Evolutionary conservation across 306 rosid species (phyloP).

Genomic region (Medicago ruthenica): DNA sequence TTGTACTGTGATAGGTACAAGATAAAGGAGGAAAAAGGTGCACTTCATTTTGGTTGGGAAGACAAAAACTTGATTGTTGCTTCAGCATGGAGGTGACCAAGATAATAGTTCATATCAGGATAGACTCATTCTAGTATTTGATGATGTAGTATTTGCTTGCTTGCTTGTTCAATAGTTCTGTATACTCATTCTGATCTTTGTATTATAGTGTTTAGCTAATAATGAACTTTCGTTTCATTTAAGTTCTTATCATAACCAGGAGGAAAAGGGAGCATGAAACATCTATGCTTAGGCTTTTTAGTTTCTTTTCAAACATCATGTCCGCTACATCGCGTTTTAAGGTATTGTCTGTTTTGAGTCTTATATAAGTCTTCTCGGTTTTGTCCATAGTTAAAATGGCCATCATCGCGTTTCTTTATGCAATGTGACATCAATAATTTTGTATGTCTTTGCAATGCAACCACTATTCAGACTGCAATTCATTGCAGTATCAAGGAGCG

Average conservation of each 20-base stretch:
- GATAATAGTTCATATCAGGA: neutral
- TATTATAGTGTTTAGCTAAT: constrained; percentile 28
- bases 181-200: constrained; percentile 1
- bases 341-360: neutral
- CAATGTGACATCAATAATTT: neutral
- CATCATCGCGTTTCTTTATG: no score
- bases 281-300: constrained; percentile 1
- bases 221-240: constrained; percentile 36
- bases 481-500: no score
- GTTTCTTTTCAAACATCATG: neutral
- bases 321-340: neutral
- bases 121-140: neutral
- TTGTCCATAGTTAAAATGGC: neutral
- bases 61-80: constrained; percentile 88
- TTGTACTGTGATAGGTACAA: constrained; percentile 74
- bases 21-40: constrained; percentile 78
- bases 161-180: constrained; percentile 42
- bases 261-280: constrained; percentile 17
- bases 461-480: no score
- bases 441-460: neutral
- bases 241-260: constrained; percentile 1
- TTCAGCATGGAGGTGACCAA: constrained; percentile 84
- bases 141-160: constrained; percentile 18
- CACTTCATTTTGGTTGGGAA: constrained; percentile 95
- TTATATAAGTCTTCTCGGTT: no score